Conservation (phyloP, 2,329 filamentous ascomycete species). For the Emergomyces pasteurianus region DNA sequence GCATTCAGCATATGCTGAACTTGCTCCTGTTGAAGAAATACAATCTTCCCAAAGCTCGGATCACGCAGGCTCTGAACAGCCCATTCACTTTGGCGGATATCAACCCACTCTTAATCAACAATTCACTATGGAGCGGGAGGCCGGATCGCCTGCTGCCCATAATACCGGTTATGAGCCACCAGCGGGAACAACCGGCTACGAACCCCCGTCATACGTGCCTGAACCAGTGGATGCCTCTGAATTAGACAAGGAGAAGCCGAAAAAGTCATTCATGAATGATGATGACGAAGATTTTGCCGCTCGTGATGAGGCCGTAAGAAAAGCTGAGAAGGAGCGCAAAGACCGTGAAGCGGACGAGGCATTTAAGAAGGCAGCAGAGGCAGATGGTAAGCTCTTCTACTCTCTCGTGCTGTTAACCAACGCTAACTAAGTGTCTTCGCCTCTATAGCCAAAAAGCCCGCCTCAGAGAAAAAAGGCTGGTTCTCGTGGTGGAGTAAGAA, state of each 20-base stretch:
- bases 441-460: constrained; percentile 25
- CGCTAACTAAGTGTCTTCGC: constrained; percentile 34
- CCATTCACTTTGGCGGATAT: background rate
- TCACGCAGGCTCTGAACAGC: background rate
- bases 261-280: constrained; percentile 71
- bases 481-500: constrained; percentile 67
- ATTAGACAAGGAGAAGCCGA: constrained; percentile 45
- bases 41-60: constrained; percentile 15
- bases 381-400: constrained; percentile 38
- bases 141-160: background rate
- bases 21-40: constrained; percentile 30
- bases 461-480: constrained; percentile 49
- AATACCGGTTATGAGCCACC: constrained; percentile 26
- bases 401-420: background rate
- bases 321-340: constrained; percentile 53
- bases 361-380: constrained; percentile 70
- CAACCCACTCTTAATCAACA: background rate
- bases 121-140: background rate
- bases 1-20: constrained; percentile 26
- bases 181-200: constrained; percentile 14
- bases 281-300: constrained; percentile 57
- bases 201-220: constrained; percentile 20
- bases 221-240: constrained; percentile 41
- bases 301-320: constrained; percentile 40
- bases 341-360: constrained; percentile 75